Conservation (phyloP, 805 yeast genomes). For the Metschnikowia hibisci region DNA sequence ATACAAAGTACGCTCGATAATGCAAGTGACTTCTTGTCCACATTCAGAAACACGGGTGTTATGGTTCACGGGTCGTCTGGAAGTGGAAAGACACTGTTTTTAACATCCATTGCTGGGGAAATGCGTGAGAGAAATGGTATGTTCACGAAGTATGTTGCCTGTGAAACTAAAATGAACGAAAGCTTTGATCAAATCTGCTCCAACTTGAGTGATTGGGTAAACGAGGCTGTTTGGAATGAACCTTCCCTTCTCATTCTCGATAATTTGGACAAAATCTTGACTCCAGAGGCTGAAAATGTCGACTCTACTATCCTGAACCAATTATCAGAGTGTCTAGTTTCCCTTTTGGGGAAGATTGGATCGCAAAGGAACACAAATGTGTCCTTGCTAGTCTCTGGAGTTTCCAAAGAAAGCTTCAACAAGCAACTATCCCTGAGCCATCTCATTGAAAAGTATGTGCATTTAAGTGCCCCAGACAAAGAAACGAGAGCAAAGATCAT, state of each 20-base stretch:
- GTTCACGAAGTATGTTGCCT: conserved; percentile 44
- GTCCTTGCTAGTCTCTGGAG: conserved; percentile 58
- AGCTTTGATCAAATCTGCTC: conserved; percentile 44
- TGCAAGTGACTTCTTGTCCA: conserved; percentile 37
- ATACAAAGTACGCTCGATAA: conserved; percentile 43
- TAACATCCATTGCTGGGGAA: conserved; percentile 38
- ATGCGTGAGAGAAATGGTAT: conserved; percentile 41
- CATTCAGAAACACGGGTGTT: conserved; percentile 49
- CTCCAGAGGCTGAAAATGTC: conserved; percentile 57
- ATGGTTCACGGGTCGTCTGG: conserved; percentile 74
- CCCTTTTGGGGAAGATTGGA: conserved; percentile 42
- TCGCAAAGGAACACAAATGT: conserved; percentile 44
- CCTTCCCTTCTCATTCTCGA: conserved; percentile 77
- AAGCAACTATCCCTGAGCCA: conserved; percentile 61
- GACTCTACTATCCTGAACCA: conserved; percentile 63
- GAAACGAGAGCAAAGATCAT: conserved; percentile 50
- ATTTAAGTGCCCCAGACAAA: conserved; percentile 67
- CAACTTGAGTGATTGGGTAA: conserved; percentile 42
- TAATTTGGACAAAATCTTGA: conserved; percentile 68
- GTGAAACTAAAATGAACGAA: conserved; percentile 58
- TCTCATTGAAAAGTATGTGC: conserved; percentile 58
- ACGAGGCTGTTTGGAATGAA: conserved; percentile 64
- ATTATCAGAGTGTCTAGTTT: conserved; percentile 55
- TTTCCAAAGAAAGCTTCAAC: conserved; percentile 63
- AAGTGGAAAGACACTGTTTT: conserved; percentile 68